Base-by-base conservation (phyloP, 2,329 filamentous ascomycete species). In the Apiospora marii region DNA sequence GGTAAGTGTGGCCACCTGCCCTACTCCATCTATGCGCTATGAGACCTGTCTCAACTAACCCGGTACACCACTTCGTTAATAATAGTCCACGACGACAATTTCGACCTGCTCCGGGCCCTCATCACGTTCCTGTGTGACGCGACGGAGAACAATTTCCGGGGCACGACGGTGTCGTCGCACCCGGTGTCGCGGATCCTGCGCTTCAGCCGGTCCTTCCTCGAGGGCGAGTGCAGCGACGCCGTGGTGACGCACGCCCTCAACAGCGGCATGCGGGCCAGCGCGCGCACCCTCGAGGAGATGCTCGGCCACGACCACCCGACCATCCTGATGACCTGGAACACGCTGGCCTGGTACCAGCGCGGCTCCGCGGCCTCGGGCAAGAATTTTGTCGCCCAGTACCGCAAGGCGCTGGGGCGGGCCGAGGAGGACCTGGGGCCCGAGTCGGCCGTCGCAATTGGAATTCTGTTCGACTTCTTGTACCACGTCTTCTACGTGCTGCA, bases 291-390 rank as follows among this genome's bases (percentile, higher is more conserved):
- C 58, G 58, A 64, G 58, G 58, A 64, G 58, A 64, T 64, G 19
- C 58, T 64, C 19, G 58, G 58, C 3, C 58, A 22, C 34, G 58
- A 64, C 19, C 58, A 64, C 58, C 58, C 58, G 8, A 64, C 58
- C 58, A 41, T 64, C 30, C 58, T 64, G 34, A 64, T 64, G 58
- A 41, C 58, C 34, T 64, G 58, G 58, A 64, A 64, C 58, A 64
- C 58, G 19, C 58, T 64, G 19, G 58, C 58, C 8, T 64, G 58
- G 58, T 64, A 64, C 58, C 58, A 64, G 34, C 58, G 58, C 34
- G 58, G 53, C 7, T 41, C 58, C 34, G 34, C 34, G 1, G 58
- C 58, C 53, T 61, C 53, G 53, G 19, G 16, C 53, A 37, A 61
- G 30, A 64, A 41, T 4, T 41, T 64, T 4, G 58, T 41, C 34